Conservation (phyloP, 1,284 basidiomycete species). For the Microbotryomycetes sp. region DNA sequence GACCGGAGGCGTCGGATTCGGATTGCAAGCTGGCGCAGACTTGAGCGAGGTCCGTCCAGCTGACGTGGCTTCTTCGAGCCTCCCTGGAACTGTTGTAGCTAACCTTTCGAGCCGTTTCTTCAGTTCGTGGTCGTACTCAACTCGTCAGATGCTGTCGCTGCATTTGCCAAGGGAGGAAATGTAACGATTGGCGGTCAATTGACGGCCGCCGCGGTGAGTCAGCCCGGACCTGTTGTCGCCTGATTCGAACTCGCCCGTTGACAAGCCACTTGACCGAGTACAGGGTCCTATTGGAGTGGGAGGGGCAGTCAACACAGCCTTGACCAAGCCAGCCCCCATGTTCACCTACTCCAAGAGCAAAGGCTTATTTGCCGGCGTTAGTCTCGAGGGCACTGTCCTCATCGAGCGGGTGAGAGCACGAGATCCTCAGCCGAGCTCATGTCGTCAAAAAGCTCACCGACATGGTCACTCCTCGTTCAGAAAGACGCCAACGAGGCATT, state of each 20-base stretch:
- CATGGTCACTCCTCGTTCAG: conserved; percentile 6
- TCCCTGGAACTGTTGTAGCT: background rate
- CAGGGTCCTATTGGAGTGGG: conserved; percentile 87
- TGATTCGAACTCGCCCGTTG: conserved; percentile 29
- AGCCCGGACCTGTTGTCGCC: too few relatives aligned
- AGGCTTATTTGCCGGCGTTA: conserved; percentile 93
- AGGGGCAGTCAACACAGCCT: conserved; percentile 74
- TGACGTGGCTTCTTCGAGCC: background rate
- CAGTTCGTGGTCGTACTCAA: conserved; percentile 77
- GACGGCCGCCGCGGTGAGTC: conserved; percentile 14
- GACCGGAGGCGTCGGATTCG: conserved; percentile 88
- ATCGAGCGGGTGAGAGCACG: conserved; percentile 84
- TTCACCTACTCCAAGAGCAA: conserved; percentile 64
- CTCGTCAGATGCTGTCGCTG: conserved; percentile 87
- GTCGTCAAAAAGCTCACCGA: too few relatives aligned
- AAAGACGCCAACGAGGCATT: conserved; percentile 56
- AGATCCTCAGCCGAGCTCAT: too few relatives aligned
- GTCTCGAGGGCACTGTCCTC: conserved; percentile 87
- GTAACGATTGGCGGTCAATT: conserved; percentile 72
- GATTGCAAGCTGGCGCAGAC: conserved; percentile 79
- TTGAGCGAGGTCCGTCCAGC: conserved; percentile 21
- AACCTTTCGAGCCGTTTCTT: too few relatives aligned
- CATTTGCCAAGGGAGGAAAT: conserved; percentile 92
- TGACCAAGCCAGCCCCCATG: conserved; percentile 91
- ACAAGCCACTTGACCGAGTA: background rate